These are phyloP conservation scores for Rostrohypoxylon terebratum DNA, from an alignment of 495 filamentous ascomycete species.

Conservation along the genomic window DNA sequence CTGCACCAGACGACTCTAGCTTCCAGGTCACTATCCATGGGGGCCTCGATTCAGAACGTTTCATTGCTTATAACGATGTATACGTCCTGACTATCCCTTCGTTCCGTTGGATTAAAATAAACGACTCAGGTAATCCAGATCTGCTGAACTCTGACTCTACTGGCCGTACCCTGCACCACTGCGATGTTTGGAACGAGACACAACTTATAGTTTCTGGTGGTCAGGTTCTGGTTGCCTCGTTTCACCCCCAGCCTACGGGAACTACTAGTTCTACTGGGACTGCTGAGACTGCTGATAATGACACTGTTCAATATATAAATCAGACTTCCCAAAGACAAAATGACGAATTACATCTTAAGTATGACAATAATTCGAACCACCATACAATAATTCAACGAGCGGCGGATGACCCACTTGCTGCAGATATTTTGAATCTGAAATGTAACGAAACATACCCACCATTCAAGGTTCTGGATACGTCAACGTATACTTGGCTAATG, in stretches of 20 bases:
- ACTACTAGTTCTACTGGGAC: too few species aligned
- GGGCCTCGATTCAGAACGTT: constrained; percentile 45
- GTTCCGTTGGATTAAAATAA: constrained; percentile 67
- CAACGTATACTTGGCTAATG: constrained; percentile 53
- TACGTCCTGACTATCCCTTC: constrained; percentile 68
- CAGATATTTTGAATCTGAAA: too few species aligned
- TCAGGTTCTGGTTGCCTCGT: too few species aligned
- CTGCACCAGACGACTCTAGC: constrained; percentile 65
- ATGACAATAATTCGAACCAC: too few species aligned
- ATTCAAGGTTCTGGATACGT: constrained; percentile 54
- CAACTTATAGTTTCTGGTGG: constrained; percentile 64
- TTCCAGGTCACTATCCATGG: constrained; percentile 58
- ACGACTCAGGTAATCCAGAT: constrained; percentile 48
- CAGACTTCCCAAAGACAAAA: too few species aligned
- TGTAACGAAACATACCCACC: constrained; percentile 60
- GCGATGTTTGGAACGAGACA: constrained; percentile 32
- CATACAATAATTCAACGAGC: constrained; percentile 28
- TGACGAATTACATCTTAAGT: too few species aligned
- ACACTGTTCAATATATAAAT: too few species aligned
- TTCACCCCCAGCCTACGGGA: too few species aligned
- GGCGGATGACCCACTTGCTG: too few species aligned
- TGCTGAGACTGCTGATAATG: too few species aligned
- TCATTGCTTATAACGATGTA: constrained; percentile 65
- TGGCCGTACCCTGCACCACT: constrained; percentile 43
- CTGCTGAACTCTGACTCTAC: constrained; percentile 44